phyloP scores from a whole-genome alignment of 345 rosid species.

The Bruguiera parviflora region DNA sequence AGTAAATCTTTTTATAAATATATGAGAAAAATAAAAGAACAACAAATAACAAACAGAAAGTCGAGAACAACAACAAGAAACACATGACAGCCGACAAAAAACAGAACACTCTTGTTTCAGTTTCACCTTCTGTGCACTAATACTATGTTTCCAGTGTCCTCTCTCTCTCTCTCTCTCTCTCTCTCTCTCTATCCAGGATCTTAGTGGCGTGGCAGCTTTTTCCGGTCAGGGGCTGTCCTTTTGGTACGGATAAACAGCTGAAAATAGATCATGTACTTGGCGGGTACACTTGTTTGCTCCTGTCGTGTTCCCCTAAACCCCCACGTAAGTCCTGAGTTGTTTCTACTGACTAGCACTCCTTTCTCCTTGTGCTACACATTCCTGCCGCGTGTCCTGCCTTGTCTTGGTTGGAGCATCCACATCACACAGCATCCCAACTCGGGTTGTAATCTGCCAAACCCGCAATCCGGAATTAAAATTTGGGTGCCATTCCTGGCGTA shows the following conservation, averaged over 20 bases:
- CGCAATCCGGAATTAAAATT: no score
- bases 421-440: no score
- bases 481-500: no score
- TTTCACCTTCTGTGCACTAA: slow-evolving; percentile 1
- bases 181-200: slow-evolving; percentile 18
- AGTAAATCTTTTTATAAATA: neutral
- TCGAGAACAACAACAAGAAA: neutral
- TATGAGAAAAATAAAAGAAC: neutral
- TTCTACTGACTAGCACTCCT: no score
- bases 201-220: slow-evolving; percentile 18
- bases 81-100: slow-evolving; percentile 1
- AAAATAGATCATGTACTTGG: slow-evolving; percentile 37
- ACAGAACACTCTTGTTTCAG: slow-evolving; percentile 9
- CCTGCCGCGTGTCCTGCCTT: no score
- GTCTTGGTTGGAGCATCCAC: no score
- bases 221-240: slow-evolving; percentile 18
- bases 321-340: no score
- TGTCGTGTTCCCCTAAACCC: neutral
- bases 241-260: slow-evolving; percentile 17
- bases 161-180: neutral
- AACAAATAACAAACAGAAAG: neutral
- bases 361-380: no score
- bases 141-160: neutral
- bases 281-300: slow-evolving; percentile 29
- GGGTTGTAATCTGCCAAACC: no score